Evolutionary conservation across 441 rosid species (phyloP).

Genomic region (Jatropha multifida): DNA sequence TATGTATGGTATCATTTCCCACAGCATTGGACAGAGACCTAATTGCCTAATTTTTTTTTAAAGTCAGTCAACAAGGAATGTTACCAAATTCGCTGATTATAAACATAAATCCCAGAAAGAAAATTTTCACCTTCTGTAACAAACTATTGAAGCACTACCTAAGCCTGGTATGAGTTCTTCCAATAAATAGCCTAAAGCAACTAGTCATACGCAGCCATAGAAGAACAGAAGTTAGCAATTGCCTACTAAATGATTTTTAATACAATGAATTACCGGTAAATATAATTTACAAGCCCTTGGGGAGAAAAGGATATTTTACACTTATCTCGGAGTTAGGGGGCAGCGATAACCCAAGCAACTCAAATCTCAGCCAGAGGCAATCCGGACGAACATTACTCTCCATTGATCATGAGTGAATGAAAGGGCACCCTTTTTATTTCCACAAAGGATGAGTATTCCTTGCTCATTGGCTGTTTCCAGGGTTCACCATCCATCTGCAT

Average conservation of each 20-base stretch:
- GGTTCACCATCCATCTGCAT: slow-evolving; percentile 99
- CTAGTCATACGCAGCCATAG: neutral
- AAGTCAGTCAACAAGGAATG: no score
- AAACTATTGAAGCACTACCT: neutral
- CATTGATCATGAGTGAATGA: slow-evolving; percentile 67
- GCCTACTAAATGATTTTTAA: slow-evolving; percentile 7
- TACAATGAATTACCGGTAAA: slow-evolving; percentile 9
- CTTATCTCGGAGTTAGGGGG: neutral
- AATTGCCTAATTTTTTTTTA: no score
- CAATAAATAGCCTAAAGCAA: neutral
- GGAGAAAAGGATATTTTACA: slow-evolving; percentile 15
- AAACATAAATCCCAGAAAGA: neutral
- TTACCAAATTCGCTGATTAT: no score
- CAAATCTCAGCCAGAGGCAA: neutral
- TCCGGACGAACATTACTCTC: slow-evolving; percentile 36
- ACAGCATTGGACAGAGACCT: no score
- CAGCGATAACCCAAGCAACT: neutral
- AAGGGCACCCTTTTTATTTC: slow-evolving; percentile 80
- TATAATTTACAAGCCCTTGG: slow-evolving; percentile 17
- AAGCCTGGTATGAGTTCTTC: neutral
- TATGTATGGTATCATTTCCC: no score
- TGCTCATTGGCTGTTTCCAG: slow-evolving; percentile 82
- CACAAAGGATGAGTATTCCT: slow-evolving; percentile 67
- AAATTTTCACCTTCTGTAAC: neutral
- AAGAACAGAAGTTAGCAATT: neutral